Percentiles rank a stretch among this genome's conserved stretches.
Conservation (phyloP, 257 asterid genomes). For the Solanum chiquidenum region DNA sequence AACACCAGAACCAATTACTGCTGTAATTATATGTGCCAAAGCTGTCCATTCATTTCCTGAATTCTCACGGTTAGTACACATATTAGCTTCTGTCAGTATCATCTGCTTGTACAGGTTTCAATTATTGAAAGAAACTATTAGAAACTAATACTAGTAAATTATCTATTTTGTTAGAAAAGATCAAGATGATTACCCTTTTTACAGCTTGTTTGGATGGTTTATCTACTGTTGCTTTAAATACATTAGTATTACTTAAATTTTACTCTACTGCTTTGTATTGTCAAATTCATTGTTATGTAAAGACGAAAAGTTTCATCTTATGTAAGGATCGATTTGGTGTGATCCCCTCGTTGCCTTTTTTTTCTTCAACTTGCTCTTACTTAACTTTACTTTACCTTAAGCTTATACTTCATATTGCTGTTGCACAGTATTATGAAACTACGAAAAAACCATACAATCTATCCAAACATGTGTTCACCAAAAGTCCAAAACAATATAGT, state of each 20-base stretch:
- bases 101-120: neutral
- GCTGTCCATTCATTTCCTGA: slow-evolving; percentile 68
- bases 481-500: neutral
- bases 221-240: neutral
- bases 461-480: neutral
- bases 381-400: neutral
- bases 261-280: neutral
- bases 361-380: neutral
- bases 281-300: neutral
- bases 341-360: neutral
- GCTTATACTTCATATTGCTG: neutral
- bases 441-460: neutral
- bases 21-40: slow-evolving; percentile 67
- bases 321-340: neutral
- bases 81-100: neutral
- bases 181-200: neutral
- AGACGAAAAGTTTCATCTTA: neutral
- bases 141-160: neutral
- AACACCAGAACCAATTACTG: slow-evolving; percentile 72
- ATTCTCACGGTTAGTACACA: neutral
- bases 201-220: neutral
- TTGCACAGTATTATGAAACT: neutral
- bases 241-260: neutral
- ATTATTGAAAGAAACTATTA: neutral
- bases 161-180: neutral